Evolutionary conservation across 805 yeast genomes (phyloP).

Genomic region (Ogataea naganishii): DNA sequence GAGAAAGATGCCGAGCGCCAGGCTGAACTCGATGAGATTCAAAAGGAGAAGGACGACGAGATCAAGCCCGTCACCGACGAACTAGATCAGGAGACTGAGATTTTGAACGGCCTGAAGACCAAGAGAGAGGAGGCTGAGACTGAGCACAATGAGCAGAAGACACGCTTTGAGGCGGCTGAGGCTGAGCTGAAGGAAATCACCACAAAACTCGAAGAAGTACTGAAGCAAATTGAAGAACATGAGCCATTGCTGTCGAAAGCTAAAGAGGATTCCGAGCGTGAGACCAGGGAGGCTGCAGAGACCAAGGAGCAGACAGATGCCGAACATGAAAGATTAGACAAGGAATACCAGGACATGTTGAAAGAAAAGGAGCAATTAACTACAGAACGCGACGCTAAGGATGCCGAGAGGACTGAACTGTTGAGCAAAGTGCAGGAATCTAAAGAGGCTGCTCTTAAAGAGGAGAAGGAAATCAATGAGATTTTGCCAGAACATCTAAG

Average conservation of each 20-base stretch:
- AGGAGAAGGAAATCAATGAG: constrained; percentile 37
- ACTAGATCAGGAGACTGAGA: constrained; percentile 38
- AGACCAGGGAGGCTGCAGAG: constrained; percentile 17
- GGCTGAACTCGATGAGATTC: constrained; percentile 36
- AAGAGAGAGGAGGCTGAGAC: constrained; percentile 39
- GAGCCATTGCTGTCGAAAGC: constrained; percentile 27
- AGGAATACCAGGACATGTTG: constrained; percentile 18
- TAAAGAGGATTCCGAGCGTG: constrained; percentile 18
- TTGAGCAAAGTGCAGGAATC: constrained; percentile 25
- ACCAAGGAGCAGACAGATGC: constrained; percentile 17
- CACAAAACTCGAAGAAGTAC: constrained; percentile 34
- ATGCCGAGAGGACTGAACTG: constrained; percentile 29
- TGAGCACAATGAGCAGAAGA: constrained; percentile 33
- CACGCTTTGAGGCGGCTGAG: constrained; percentile 34
- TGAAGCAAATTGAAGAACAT: constrained; percentile 30
- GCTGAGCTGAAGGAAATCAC: constrained; percentile 34
- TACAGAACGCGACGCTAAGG: constrained; percentile 32
- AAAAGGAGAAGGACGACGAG: constrained; percentile 43
- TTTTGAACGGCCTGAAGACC: constrained; percentile 40
- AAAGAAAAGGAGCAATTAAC: constrained; percentile 29
- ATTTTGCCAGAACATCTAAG: constrained; percentile 47
- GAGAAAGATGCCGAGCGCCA: constrained; percentile 36
- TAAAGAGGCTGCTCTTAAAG: constrained; percentile 28
- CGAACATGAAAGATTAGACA: constrained; percentile 18
- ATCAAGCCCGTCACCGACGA: constrained; percentile 48